Conservation (phyloP, 352 stramenopile genomes). For the Globisporangium sylvaticum region DNA sequence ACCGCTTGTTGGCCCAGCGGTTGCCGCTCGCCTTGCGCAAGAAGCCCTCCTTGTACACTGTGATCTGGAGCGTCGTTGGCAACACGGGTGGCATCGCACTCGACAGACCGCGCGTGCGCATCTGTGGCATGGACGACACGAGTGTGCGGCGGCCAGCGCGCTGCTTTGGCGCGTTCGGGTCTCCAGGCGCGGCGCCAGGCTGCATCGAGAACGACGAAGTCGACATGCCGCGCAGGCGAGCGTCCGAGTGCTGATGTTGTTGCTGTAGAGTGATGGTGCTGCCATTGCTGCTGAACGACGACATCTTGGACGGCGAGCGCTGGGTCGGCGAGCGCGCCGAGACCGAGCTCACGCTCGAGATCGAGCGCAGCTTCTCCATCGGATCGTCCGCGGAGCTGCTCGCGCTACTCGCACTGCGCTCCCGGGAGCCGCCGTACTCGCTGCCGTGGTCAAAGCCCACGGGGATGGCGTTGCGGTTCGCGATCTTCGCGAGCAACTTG, state of each 20-base stretch:
- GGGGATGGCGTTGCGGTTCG: slow-evolving; percentile 75
- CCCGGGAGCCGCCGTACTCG: slow-evolving; percentile 29
- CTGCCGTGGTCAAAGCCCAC: slow-evolving; percentile 38
- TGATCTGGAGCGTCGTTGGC: slow-evolving; percentile 62
- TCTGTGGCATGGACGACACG: slow-evolving; percentile 49
- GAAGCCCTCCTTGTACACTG: slow-evolving; percentile 82
- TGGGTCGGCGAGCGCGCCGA: slow-evolving; percentile 57
- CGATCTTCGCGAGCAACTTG: slow-evolving; percentile 77
- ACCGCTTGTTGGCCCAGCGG: slow-evolving; percentile 81
- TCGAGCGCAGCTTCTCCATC: slow-evolving; percentile 56
- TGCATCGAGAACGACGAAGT: slow-evolving; percentile 60
- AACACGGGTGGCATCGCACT: slow-evolving; percentile 50
- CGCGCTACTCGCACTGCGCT: slow-evolving; percentile 59
- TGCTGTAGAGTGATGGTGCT: neutral
- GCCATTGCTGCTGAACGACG: slow-evolving; percentile 12
- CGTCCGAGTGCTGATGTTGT: slow-evolving; percentile 14
- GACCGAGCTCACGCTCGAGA: slow-evolving; percentile 41
- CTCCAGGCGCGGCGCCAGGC: slow-evolving; percentile 44
- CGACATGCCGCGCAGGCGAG: slow-evolving; percentile 36
- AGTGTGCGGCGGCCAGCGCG: slow-evolving; percentile 52
- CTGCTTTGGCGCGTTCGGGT: slow-evolving; percentile 22
- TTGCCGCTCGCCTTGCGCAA: slow-evolving; percentile 80
- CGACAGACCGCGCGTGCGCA: slow-evolving; percentile 42
- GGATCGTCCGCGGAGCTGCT: slow-evolving; percentile 48
- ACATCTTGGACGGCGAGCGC: slow-evolving; percentile 30